Conservation (phyloP, 2,329 filamentous ascomycete species). For the Pseudogymnoascus sp. region DNA sequence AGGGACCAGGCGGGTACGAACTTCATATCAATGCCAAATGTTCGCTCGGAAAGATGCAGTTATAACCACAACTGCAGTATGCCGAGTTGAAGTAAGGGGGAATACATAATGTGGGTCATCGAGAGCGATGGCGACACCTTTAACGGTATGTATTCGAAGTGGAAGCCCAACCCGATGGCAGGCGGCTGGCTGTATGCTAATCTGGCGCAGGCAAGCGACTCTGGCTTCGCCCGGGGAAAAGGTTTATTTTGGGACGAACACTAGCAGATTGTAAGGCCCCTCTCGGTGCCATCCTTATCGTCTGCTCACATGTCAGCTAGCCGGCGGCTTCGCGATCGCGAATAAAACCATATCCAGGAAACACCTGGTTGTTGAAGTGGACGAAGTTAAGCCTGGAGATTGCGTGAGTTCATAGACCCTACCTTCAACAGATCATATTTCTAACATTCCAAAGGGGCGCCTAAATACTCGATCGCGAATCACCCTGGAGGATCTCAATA, state of each 20-base stretch:
- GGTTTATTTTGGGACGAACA: conserved; percentile 78
- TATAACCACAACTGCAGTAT: not conserved
- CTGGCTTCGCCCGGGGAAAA: conserved; percentile 80
- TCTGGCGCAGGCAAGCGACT: conserved; percentile 53
- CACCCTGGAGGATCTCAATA: conserved; percentile 69
- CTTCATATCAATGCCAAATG: not conserved
- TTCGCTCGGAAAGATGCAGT: not conserved
- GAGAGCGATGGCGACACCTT: conserved; percentile 49
- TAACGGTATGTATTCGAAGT: conserved; percentile 31
- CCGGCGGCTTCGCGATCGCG: conserved; percentile 60
- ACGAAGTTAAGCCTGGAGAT: conserved; percentile 54
- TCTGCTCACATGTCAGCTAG: conserved; percentile 32
- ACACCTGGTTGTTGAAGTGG: conserved; percentile 73
- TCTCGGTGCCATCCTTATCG: not conserved
- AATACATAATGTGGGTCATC: conserved; percentile 41
- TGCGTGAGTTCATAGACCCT: conserved; percentile 45
- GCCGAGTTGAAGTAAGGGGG: not conserved
- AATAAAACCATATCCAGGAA: conserved; percentile 82
- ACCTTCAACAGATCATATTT: not conserved
- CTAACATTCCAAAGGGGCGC: conserved; percentile 16
- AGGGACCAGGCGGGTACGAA: not conserved
- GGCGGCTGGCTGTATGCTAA: conserved; percentile 15
- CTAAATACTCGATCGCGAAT: conserved; percentile 51
- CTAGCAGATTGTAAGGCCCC: conserved; percentile 49
- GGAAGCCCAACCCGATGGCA: not conserved